Conservation (phyloP, 139 green algal genomes). For the Coelastrella sp. region DNA sequence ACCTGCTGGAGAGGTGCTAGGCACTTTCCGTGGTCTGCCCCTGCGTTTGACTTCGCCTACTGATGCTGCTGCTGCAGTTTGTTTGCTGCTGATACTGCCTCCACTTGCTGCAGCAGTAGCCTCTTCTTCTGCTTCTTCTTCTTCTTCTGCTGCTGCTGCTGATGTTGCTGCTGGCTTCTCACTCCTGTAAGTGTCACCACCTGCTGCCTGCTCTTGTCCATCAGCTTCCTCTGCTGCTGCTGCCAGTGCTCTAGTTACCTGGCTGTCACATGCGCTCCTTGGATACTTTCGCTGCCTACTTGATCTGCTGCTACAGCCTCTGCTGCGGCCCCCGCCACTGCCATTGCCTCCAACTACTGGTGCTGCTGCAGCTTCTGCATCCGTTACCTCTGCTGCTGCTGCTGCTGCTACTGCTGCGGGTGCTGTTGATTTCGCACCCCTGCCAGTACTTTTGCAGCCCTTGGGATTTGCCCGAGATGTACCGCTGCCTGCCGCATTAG, state of each 20-base stretch:
- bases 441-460: constrained; percentile 15
- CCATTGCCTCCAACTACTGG: not conserved
- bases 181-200: not conserved
- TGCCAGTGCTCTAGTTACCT: not conserved
- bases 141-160: not conserved
- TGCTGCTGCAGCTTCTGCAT: not conserved
- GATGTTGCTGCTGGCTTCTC: not conserved
- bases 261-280: not conserved
- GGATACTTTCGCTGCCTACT: too few species aligned
- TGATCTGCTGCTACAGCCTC: not conserved
- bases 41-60: not conserved
- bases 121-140: not conserved
- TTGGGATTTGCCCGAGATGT: not conserved
- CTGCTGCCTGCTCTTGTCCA: not conserved
- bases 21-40: too few species aligned
- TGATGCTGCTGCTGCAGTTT: not conserved
- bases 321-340: not conserved
- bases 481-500: not conserved
- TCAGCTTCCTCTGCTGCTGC: not conserved
- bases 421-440: not conserved
- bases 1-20: not conserved
- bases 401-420: not conserved
- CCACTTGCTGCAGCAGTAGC: not conserved
- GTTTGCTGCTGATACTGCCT: not conserved
- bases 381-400: not conserved